Conservation (phyloP, 2,329 filamentous ascomycete species). For the Claviceps quebecensis region DNA sequence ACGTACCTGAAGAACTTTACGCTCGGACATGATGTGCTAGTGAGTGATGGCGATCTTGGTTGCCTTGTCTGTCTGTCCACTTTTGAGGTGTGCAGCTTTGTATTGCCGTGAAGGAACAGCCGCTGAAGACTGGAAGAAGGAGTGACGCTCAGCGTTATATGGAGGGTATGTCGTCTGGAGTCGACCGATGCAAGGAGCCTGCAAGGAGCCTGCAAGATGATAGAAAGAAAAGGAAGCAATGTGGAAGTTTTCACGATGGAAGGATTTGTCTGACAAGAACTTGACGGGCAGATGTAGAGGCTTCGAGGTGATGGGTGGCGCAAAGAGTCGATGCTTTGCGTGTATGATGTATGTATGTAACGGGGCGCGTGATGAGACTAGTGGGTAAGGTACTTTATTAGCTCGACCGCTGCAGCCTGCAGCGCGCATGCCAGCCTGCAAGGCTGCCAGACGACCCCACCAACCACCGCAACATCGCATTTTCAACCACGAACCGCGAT, state of each 20-base stretch:
- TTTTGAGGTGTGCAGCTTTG: not conserved
- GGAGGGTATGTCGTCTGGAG: not conserved
- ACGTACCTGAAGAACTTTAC: slow-evolving; percentile 52
- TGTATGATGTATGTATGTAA: not conserved
- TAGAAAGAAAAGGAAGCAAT: not conserved
- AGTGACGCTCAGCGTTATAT: not conserved
- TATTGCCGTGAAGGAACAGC: not conserved
- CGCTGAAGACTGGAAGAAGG: not conserved
- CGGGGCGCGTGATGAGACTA: not conserved
- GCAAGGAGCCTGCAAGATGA: not conserved
- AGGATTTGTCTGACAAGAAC: not conserved
- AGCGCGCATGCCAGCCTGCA: slow-evolving; percentile 1
- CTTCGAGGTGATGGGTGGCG: not conserved
- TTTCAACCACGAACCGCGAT: not conserved
- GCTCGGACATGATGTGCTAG: slow-evolving; percentile 57
- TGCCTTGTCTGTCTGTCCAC: not conserved
- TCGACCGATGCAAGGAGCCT: not conserved
- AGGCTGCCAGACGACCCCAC: not conserved
- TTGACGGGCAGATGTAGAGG: not conserved
- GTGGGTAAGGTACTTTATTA: not conserved
- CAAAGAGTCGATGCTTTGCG: not conserved
- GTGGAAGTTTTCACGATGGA: not conserved
- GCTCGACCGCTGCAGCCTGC: not conserved
- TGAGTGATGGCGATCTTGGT: not conserved
- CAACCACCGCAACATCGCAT: not conserved